Percentiles rank a stretch among this genome's conserved stretches.
Conservation (phyloP, 2,329 filamentous ascomycete species). For the Calonectria montana region DNA sequence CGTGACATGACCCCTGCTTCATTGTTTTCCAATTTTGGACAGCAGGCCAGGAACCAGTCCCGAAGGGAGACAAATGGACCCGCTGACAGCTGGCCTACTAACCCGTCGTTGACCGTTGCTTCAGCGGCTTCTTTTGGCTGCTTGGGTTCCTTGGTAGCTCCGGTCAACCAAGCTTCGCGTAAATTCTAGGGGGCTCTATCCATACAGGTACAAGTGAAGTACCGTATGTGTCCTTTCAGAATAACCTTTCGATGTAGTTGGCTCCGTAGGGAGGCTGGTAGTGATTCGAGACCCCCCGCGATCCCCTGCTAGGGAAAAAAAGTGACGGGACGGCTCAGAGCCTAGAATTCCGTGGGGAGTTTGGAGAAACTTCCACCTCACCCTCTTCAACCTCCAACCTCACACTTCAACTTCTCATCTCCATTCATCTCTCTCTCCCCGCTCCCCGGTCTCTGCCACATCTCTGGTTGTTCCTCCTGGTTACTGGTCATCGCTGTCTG, state of each 20-base stretch:
- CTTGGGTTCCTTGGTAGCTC: neutral
- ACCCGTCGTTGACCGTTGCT: slow-evolving; percentile 5
- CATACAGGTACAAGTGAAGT: slow-evolving; percentile 8
- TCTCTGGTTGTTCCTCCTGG: slow-evolving; percentile 56
- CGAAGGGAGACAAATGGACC: neutral
- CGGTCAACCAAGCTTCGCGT: slow-evolving; percentile 45
- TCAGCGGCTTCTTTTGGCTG: neutral
- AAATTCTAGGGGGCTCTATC: slow-evolving; percentile 42
- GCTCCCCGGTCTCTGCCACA: slow-evolving; percentile 46
- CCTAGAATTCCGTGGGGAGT: slow-evolving; percentile 43
- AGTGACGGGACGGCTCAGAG: neutral
- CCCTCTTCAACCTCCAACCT: slow-evolving; percentile 43
- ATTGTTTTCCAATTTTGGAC: slow-evolving; percentile 7
- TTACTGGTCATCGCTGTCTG: slow-evolving; percentile 51
- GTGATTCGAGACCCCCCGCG: slow-evolving; percentile 15
- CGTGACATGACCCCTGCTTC: slow-evolving; percentile 31
- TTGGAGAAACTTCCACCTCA: slow-evolving; percentile 57
- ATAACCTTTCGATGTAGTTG: neutral
- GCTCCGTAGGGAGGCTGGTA: slow-evolving; percentile 9
- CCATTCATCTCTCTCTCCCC: slow-evolving; percentile 40
- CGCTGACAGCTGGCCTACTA: slow-evolving; percentile 13
- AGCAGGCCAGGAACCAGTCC: neutral
- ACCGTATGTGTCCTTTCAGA: neutral
- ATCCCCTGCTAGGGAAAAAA: slow-evolving; percentile 38
- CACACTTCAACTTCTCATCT: slow-evolving; percentile 39